Percentiles rank a stretch among this genome's conserved stretches.
These are phyloP conservation scores for Calonectria hongkongensis DNA, from an alignment of 2,329 filamentous ascomycete species.

Conservation along the genomic window DNA sequence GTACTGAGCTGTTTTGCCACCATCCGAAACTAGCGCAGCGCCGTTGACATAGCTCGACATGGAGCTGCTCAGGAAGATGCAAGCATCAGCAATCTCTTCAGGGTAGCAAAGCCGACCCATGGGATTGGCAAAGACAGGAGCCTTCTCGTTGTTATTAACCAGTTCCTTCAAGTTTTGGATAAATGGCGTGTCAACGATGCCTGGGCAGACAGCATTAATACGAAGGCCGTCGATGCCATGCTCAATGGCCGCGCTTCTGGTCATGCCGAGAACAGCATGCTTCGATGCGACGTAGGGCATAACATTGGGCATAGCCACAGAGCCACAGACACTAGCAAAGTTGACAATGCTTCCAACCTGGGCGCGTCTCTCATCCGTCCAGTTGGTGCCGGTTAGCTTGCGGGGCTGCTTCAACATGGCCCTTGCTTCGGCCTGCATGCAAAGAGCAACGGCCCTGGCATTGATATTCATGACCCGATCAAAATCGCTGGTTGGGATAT, in stretches of 20 bases:
- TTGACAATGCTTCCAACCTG: conserved; percentile 24
- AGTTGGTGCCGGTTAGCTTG: background rate
- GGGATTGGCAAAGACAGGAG: background rate
- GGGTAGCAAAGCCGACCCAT: background rate
- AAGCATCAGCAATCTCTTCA: background rate
- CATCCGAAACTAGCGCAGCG: background rate
- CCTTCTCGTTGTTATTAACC: background rate
- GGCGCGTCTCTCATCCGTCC: background rate
- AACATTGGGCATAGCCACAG: background rate
- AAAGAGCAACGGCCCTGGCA: background rate
- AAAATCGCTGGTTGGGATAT: background rate
- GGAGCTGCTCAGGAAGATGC: background rate
- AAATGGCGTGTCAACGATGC: conserved; percentile 19
- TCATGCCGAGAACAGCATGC: conserved; percentile 27
- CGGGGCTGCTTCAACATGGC: background rate
- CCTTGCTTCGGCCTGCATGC: conserved; percentile 1
- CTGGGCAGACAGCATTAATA: conserved; percentile 16
- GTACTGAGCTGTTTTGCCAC: conserved; percentile 1
- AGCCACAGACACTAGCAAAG: conserved; percentile 2
- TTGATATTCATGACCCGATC: background rate
- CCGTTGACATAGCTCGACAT: conserved; percentile 9
- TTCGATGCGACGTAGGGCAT: conserved; percentile 24
- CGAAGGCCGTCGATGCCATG: background rate
- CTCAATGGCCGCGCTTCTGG: conserved; percentile 10
- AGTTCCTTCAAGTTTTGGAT: background rate